Percentiles rank a stretch among this genome's conserved stretches.
Evolutionary conservation across 2,329 filamentous ascomycete species (phyloP).

Genomic region (Colletotrichum noveboracense): DNA sequence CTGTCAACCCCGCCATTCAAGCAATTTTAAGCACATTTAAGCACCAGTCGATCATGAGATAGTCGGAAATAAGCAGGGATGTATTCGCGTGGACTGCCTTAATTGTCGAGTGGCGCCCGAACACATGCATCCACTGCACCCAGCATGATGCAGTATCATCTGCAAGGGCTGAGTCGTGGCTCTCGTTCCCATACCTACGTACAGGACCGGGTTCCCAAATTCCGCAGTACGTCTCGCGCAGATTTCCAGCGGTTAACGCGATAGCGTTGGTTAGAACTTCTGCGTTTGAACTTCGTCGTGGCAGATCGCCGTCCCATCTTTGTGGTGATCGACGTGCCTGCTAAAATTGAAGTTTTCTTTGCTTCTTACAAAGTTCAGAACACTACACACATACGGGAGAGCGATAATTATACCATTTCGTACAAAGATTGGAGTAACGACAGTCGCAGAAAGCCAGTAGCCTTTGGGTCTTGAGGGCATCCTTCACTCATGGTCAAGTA

Average conservation of each 20-base stretch:
- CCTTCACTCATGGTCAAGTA: neutral
- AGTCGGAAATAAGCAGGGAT: neutral
- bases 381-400: neutral
- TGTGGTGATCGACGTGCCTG: neutral
- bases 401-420: neutral
- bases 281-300: neutral
- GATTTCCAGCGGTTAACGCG: neutral
- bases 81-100: neutral
- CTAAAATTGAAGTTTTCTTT: neutral
- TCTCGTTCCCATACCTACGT: neutral
- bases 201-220: neutral
- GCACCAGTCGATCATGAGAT: neutral
- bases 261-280: neutral
- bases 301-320: neutral
- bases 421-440: neutral
- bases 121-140: neutral
- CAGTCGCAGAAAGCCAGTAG: neutral
- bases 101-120: slow-evolving; percentile 5
- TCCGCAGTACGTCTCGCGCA: neutral
- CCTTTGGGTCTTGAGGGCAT: neutral
- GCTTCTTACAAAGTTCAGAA: neutral
- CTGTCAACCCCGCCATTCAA: neutral
- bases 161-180: neutral
- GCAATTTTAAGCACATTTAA: neutral
- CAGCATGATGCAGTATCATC: neutral